Evolutionary conservation across 495 filamentous ascomycete species (phyloP).

Genomic region (Penicillium dipodomyicola): DNA sequence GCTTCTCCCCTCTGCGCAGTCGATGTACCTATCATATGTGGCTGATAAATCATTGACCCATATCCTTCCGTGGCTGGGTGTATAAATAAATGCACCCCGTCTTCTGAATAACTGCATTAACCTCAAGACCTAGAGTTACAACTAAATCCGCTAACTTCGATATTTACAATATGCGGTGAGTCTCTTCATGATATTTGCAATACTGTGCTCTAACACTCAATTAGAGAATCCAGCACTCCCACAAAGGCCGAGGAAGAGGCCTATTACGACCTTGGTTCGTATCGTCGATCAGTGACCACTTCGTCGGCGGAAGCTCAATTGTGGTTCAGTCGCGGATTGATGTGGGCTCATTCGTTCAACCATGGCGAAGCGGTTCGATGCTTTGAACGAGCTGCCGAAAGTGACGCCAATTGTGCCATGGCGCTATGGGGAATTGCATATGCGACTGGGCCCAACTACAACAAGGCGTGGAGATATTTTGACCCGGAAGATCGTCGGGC

Average conservation of each 20-base stretch:
- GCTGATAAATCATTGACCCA: too few relatives aligned
- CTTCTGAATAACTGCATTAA: too few relatives aligned
- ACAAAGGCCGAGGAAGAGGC: background rate
- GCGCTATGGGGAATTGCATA: conserved; percentile 5
- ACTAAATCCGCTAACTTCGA: too few relatives aligned
- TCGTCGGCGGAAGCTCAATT: conserved; percentile 19
- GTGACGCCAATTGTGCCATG: conserved; percentile 9
- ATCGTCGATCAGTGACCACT: conserved; percentile 31
- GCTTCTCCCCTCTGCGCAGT: too few relatives aligned
- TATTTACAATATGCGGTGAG: background rate
- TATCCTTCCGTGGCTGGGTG: too few relatives aligned
- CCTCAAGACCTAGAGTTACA: too few relatives aligned
- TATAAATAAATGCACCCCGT: too few relatives aligned
- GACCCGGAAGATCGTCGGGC: background rate
- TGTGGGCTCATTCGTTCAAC: conserved; percentile 19
- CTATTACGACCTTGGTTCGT: conserved; percentile 3
- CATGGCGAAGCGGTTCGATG: conserved; percentile 14
- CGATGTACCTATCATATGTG: too few relatives aligned
- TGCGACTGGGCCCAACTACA: conserved; percentile 1
- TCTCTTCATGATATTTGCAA: background rate
- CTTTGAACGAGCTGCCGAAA: conserved; percentile 7
- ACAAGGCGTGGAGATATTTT: conserved; percentile 1
- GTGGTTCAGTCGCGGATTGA: conserved; percentile 18
- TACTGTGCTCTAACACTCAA: background rate
- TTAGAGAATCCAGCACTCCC: background rate